Conservation (phyloP, 2,329 filamentous ascomycete genomes). For the Orbilia javanica region DNA sequence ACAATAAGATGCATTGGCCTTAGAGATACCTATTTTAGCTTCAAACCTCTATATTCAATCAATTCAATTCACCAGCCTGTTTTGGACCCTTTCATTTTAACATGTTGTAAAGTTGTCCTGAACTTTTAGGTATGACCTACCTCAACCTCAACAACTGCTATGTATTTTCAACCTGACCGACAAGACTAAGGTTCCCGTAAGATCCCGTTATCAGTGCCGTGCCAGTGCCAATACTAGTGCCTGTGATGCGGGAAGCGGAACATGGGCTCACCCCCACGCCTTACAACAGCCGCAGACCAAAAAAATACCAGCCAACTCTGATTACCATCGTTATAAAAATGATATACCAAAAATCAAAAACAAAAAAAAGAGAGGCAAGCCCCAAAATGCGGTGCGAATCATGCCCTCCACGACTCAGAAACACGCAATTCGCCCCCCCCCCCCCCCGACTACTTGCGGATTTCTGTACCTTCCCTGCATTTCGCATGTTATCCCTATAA, state of each 20-base stretch:
- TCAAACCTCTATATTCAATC: too few species aligned
- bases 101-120: too few species aligned
- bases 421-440: slow-evolving; percentile 26
- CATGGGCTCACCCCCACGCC: slow-evolving; percentile 11
- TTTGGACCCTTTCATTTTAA: too few species aligned
- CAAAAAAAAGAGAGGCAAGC: neutral
- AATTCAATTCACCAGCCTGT: too few species aligned
- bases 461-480: slow-evolving; percentile 15
- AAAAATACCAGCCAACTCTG: neutral
- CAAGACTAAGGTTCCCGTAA: neutral
- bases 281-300: slow-evolving; percentile 14
- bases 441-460: neutral
- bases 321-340: neutral
- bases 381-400: neutral
- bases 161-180: too few species aligned
- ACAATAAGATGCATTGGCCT: too few species aligned
- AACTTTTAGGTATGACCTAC: too few species aligned
- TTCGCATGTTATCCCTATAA: neutral
- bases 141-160: too few species aligned
- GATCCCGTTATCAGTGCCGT: slow-evolving; percentile 17
- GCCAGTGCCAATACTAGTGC: neutral
- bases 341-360: slow-evolving; percentile 1
- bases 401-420: slow-evolving; percentile 2
- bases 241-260: neutral
- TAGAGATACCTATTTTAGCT: too few species aligned